Evolutionary conservation across 2,329 filamentous ascomycete genomes (phyloP).

Genomic region (Fusarium sp.): DNA sequence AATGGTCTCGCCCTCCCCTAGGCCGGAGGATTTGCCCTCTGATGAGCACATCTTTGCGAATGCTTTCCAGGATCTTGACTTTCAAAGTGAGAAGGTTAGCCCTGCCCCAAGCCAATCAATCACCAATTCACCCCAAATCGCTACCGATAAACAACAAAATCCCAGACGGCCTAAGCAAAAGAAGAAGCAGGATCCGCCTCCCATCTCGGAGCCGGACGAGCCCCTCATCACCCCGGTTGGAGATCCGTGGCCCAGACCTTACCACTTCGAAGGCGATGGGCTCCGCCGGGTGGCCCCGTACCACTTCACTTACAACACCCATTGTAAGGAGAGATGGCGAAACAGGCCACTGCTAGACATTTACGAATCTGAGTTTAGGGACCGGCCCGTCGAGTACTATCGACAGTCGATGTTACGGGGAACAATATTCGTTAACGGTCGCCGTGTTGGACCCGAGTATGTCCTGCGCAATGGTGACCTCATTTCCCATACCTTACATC

Average conservation of each 20-base stretch:
- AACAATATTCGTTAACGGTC: slow-evolving; percentile 83
- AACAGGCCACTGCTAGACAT: slow-evolving; percentile 85
- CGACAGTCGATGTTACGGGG: slow-evolving; percentile 84
- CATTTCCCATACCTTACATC: slow-evolving; percentile 92
- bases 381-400: slow-evolving; percentile 89
- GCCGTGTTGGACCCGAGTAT: slow-evolving; percentile 75
- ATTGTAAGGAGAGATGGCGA: slow-evolving; percentile 94
- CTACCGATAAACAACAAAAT: slow-evolving; percentile 25
- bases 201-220: slow-evolving; percentile 39
- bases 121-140: slow-evolving; percentile 23
- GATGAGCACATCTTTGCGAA: slow-evolving; percentile 33
- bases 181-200: slow-evolving; percentile 35
- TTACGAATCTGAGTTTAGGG: slow-evolving; percentile 91
- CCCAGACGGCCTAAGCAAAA: slow-evolving; percentile 34
- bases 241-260: slow-evolving; percentile 72
- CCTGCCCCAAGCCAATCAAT: slow-evolving; percentile 24
- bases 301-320: slow-evolving; percentile 94
- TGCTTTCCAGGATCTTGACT: slow-evolving; percentile 38
- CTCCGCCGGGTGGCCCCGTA: slow-evolving; percentile 88
- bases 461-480: slow-evolving; percentile 89
- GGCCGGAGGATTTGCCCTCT: slow-evolving; percentile 14
- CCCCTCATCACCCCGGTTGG: slow-evolving; percentile 53
- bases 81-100: slow-evolving; percentile 33
- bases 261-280: slow-evolving; percentile 81
- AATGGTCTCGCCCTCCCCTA: slow-evolving; percentile 39